Percentiles rank a stretch among this genome's conserved stretches.
Evolutionary conservation across 139 green algal genomes (phyloP).

Genomic region (Coelastrella sp.): DNA sequence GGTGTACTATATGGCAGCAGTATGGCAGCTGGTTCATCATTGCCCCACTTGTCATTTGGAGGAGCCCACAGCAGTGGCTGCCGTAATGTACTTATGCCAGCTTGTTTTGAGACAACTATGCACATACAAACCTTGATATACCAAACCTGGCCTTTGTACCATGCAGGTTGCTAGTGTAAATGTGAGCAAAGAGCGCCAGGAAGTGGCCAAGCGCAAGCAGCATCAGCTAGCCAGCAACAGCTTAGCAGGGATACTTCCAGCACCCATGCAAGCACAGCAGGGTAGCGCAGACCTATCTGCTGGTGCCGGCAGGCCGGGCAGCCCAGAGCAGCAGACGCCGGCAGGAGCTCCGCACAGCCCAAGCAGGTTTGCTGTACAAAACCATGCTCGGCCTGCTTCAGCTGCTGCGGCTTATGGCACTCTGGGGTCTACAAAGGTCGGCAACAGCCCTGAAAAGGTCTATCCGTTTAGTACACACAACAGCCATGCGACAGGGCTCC

Average conservation of each 20-base stretch:
- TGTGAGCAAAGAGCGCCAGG: constrained; percentile 6
- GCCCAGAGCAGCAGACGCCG: not conserved
- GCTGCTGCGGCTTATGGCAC: not conserved
- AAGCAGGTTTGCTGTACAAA: not conserved
- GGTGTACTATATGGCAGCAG: not conserved
- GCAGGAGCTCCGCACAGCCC: not conserved
- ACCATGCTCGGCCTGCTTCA: not conserved
- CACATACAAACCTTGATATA: not conserved
- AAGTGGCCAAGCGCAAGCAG: constrained; percentile 35
- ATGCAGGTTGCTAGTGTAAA: constrained; percentile 37
- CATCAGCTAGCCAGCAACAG: constrained; percentile 42
- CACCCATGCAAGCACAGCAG: not conserved
- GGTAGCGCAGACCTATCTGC: too few relatives aligned
- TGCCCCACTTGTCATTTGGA: not conserved
- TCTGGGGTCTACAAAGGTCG: not conserved
- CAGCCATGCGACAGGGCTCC: not conserved
- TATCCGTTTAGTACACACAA: not conserved
- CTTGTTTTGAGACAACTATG: not conserved
- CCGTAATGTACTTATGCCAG: not conserved
- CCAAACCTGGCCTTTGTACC: not conserved
- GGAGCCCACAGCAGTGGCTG: too few relatives aligned
- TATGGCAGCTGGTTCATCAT: too few relatives aligned
- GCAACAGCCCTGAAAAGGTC: not conserved
- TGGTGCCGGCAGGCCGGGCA: not conserved
- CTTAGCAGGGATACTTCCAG: constrained; percentile 30